Evolutionary conservation across 768 basidiomycete genomes (phyloP), one percentile per base, ranked within the genome.

Genomic region (Boletus speciosus): DNA sequence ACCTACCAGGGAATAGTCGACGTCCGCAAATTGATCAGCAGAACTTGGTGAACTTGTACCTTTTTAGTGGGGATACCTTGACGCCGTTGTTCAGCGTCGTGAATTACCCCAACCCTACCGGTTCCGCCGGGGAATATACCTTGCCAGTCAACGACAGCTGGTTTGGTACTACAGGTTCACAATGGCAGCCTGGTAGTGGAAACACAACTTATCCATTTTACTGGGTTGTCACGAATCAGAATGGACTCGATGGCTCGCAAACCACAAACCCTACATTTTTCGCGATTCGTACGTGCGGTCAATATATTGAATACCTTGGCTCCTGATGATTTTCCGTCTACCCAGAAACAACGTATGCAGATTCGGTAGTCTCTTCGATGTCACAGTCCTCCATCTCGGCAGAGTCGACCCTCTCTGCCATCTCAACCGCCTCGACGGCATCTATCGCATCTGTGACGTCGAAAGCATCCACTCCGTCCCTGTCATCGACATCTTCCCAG

Each of bases 301-400:
- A 15, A 46, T 37, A n/a, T 40, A 27, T n/a, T 40, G 36, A 50
- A 43, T 32, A 4, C 15, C 44, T n/a, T 44, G 34, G 8, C 21
- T 57, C 45, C 54, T 63, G 54, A 58, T 29, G 31, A 43, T 47
- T 32, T 57, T 25, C 39, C 44, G 49, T 50, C 32, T 42, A 12
- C 21, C 29, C 58, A 90, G 88, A 90, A 77, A 90, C 89, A n/a
- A 85, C 87, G 4, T 81, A 80, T 55, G 81, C 85, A 29, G 84
- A 88, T 65, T 83, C 82, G 5, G 81, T 90, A 12, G 66, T 78
- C 23, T 71, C 85, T 5, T 81, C 87, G 15, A 76, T 83, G 55
- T 74, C 79, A 2, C 74, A 78, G 3, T 66, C 66, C 5, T 64
- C 66, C 7, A 69, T 78, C 2, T 75, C 78, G 1, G 71, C 72